Evolutionary conservation across 345 rosid species (phyloP), one percentile per base, ranked within the genome.

Genomic region (Eucalyptus grandis): DNA sequence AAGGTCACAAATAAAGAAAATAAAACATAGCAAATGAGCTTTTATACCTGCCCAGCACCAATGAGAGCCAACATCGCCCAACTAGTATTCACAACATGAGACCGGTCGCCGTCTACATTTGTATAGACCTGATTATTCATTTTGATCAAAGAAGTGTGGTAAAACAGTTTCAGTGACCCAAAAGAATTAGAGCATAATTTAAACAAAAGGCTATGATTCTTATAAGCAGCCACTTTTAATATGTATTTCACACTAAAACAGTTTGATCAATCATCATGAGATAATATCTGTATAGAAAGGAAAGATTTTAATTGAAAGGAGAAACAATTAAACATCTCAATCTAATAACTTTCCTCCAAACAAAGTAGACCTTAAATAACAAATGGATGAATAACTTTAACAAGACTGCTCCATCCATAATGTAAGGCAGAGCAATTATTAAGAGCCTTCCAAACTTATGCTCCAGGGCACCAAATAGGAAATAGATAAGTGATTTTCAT

Each of bases 21-120:
- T 27, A 50, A 17, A 46, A 77, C 14, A 82, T 27, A 1, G 1
- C 34, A 85, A 90, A 24, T 44, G 81, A 77, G 16, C 46, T 22
- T 31, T 56, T 22, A 19, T 89, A 94, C 96, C 95, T 94, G 95
- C 15, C 93, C 94, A 89, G 93, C 94, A 65, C 90, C 94, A 86
- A 93, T 92, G 58, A 93, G 96, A n/a, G 95, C 92, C 90, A 93
- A 62, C 93, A 92, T 91, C 37, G 93, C 94, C 95, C 95, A 94
- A 26, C 91, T 90, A 58, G 95, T 94, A 86, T 91, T 93, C 40
- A 92, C 95, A 10, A 91, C 88, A 87, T 93, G 95, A 53, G 93
- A 90, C 46, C 87, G 89, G 69, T 90, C 47, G n/a, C 91, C 91
- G 90, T 88, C 90, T 31, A 93, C 82, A 90, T 93, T 91, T 81